These are phyloP conservation scores for Tetrahymena thermophila DNA, from an alignment of 73 alveolate species.

Conservation along the genomic window DNA sequence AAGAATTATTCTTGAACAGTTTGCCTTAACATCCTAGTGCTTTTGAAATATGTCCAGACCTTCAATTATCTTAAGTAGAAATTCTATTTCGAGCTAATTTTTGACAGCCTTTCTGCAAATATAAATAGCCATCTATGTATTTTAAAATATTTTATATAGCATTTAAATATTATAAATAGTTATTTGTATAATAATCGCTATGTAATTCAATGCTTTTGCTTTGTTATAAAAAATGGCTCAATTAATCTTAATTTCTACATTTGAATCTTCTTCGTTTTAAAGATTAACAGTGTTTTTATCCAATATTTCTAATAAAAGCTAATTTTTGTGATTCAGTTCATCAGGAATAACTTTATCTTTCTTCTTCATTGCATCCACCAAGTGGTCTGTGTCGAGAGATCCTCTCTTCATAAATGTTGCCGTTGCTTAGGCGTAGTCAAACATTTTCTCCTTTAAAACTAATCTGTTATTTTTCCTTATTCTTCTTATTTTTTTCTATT, in stretches of 20 bases:
- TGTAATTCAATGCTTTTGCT: background rate
- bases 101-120: background rate
- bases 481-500: background rate
- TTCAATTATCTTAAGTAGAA: background rate
- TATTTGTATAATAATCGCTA: background rate
- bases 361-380: background rate
- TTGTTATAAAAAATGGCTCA: background rate
- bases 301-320: background rate
- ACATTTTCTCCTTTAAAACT: background rate
- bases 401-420: background rate
- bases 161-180: no score
- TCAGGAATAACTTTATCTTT: background rate
- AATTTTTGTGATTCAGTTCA: background rate
- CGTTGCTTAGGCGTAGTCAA: background rate
- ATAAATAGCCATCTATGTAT: background rate
- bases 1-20: background rate
- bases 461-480: background rate
- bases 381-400: background rate
- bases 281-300: background rate
- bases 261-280: background rate
- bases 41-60: background rate
- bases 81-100: background rate
- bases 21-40: background rate
- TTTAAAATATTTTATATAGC: background rate
- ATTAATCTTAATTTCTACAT: background rate